Base-by-base conservation (phyloP, 2,329 filamentous ascomycete genomes). In the Aspergillus neotritici region DNA sequence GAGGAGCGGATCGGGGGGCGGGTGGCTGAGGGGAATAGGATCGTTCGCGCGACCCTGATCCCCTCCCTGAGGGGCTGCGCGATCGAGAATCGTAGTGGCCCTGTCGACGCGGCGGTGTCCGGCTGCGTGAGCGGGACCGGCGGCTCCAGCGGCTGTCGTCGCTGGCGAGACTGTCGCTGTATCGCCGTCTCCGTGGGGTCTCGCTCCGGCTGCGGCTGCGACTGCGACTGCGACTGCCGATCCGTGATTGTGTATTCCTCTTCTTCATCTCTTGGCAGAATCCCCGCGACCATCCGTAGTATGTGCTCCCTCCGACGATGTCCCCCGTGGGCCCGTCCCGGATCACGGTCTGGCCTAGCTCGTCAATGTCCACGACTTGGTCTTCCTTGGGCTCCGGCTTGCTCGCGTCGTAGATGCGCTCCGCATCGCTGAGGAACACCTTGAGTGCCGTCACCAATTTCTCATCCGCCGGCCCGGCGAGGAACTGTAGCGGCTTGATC, bases 241-340 rank as follows among this genome's bases (percentile, higher is more conserved):
- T 52, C 28, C 16, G 41, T 34, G 57, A 48, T n/a, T 50, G 55
- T 16, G 52, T 48, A 7, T 53, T 61, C 37, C 64, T 55, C 48
- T 61, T 66, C 65, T 84, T 87, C 84, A 93, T 93, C 58, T 84
- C 86, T 52, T 87, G 75, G 61, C 87, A 94, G 54, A 94, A 93
- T 1, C 73, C 72, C 31, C 79, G 77, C 4, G 87, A 91, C 89
- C 89, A 94, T 48, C 88, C 89, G 60, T 94, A 94, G 63, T 94
- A 94, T 1, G 85, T 87, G 50, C 87, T 82, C 1, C 82, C 83
- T 5, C 75, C 73, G 5, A 82, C 61, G 2, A 83, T 67, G 3
- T 84, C 79, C 0, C 82, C 82, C 0, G 79, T 84, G n/a, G 79
- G 68, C 52, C 83, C 79, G 53, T 88, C 81, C 3, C 79, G 63